Evolutionary conservation across 2,329 filamentous ascomycete species (phyloP), one percentile per base, ranked within the genome.

Genomic region (Fusarium palustre): DNA sequence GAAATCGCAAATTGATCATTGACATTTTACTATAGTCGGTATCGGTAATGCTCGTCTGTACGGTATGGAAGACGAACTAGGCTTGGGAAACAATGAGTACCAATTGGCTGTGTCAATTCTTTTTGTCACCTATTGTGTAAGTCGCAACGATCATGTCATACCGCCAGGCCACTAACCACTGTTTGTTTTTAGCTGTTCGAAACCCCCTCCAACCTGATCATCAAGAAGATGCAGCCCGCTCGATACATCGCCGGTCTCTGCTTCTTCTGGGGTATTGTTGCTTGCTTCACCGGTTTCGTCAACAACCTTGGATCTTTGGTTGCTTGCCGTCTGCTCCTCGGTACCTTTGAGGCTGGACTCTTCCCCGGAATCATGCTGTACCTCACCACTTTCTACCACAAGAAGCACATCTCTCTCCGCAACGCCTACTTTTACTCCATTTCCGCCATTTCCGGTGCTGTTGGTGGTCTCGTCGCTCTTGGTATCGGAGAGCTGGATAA

Each of bases 351-450:
- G 72, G 84, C 84, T 1, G 85, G 84, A 1, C 85, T 86, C 73
- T 85, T 85, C 55, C 81, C 83, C 0, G 83, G 84, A 0, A 81
- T 83, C 1, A 82, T 86, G 1, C 82, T 85, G 52, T 87, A 77
- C 59, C 80, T 91, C 18, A 90, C 88, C 1, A 83, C 89, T 59
- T 91, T 90, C 77, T 91, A 91, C 75, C 87, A 84, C 22, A 88
- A 87, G 66, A 81, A 81, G 11, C 87, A 90, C 69, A 81, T 90
- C 7, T 88, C 87, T 0, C 78, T 90, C 5, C 85, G 89, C 2
- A 86, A 90, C 3, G 87, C 87, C 10, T 90, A 90, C 66, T 82
- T 91, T 3, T 91, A 90, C 74, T 83, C 86, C 12, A 83, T 82
- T 4, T 84, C 88, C 3, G 88, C 89, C 0, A 77, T 90, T 2